A percentile compares a stretch with the other conserved stretches of the same genome.
Conservation (phyloP, 495 filamentous ascomycete genomes). For the Daldinia vernicosa region DNA sequence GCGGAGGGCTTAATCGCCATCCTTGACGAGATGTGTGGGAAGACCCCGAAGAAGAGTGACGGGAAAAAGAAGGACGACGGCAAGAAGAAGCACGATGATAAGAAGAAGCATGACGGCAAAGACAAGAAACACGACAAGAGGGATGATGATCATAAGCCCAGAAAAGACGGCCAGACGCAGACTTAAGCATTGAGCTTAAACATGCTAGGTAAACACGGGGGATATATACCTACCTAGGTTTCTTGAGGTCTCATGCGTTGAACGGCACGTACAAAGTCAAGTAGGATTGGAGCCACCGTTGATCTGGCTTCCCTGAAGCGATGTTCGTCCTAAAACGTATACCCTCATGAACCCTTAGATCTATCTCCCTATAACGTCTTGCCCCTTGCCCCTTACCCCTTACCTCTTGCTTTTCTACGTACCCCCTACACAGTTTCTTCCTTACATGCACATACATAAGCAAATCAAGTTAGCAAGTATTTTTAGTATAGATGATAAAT, state of each 20-base stretch:
- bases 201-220: not conserved
- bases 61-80: too few species aligned
- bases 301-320: constrained; percentile 7
- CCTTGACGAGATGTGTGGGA: too few species aligned
- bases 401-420: not conserved
- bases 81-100: too few species aligned
- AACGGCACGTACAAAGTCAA: constrained; percentile 1
- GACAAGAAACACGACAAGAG: not conserved
- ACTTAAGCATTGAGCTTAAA: not conserved
- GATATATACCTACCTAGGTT: not conserved
- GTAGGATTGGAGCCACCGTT: constrained; percentile 10
- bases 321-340: not conserved
- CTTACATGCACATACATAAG: too few species aligned
- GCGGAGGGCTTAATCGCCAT: not conserved
- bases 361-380: not conserved
- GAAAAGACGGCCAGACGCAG: not conserved
- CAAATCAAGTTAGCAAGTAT: not conserved
- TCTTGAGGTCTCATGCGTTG: not conserved
- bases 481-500: not conserved
- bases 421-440: not conserved
- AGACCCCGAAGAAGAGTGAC: too few species aligned
- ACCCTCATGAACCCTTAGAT: not conserved
- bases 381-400: not conserved
- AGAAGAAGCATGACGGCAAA: not conserved
- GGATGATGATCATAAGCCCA: not conserved